Evolutionary conservation across 2,329 filamentous ascomycete genomes (phyloP).

Genomic region (Pyrenophora tritici-repentis): DNA sequence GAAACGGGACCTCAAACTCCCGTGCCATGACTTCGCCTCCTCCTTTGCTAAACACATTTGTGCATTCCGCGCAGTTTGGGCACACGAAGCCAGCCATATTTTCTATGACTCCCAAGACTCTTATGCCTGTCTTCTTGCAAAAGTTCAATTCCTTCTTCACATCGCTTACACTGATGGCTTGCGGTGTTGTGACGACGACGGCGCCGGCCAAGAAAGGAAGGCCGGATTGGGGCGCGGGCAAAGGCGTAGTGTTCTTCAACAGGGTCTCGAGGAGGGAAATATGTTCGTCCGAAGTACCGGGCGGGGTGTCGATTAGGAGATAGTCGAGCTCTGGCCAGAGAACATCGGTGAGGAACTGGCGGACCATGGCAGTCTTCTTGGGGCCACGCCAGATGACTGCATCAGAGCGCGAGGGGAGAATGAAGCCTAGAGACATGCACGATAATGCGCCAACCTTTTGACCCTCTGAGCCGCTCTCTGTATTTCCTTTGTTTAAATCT

Average conservation of each 20-base stretch:
- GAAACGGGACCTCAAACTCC: slow-evolving; percentile 81
- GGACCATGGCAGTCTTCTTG: slow-evolving; percentile 99
- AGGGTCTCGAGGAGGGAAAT: slow-evolving; percentile 89
- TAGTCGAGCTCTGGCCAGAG: slow-evolving; percentile 87
- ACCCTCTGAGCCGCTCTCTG: slow-evolving; percentile 2
- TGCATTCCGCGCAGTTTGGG: slow-evolving; percentile 77
- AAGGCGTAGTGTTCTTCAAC: slow-evolving; percentile 50
- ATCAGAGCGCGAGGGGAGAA: slow-evolving; percentile 80
- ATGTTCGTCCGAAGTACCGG: slow-evolving; percentile 95
- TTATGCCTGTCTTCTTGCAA: slow-evolving; percentile 80
- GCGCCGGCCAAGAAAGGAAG: slow-evolving; percentile 69
- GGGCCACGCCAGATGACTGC: slow-evolving; percentile 97
- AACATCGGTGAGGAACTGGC: slow-evolving; percentile 92
- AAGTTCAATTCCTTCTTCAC: slow-evolving; percentile 96
- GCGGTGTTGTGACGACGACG: slow-evolving; percentile 93
- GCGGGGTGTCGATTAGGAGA: slow-evolving; percentile 92
- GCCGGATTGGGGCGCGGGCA: slow-evolving; percentile 9
- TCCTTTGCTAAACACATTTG: slow-evolving; percentile 89
- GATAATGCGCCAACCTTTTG: slow-evolving; percentile 65
- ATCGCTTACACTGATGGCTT: slow-evolving; percentile 90
- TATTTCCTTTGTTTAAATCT: slow-evolving; percentile 1
- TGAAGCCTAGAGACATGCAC: slow-evolving; percentile 93
- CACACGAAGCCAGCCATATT: slow-evolving; percentile 97
- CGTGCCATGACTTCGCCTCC: slow-evolving; percentile 87
- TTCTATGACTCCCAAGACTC: slow-evolving; percentile 86